phyloP scores from a whole-genome alignment of 129 eudicot genomes.

The Scalesia atractyloides region DNA sequence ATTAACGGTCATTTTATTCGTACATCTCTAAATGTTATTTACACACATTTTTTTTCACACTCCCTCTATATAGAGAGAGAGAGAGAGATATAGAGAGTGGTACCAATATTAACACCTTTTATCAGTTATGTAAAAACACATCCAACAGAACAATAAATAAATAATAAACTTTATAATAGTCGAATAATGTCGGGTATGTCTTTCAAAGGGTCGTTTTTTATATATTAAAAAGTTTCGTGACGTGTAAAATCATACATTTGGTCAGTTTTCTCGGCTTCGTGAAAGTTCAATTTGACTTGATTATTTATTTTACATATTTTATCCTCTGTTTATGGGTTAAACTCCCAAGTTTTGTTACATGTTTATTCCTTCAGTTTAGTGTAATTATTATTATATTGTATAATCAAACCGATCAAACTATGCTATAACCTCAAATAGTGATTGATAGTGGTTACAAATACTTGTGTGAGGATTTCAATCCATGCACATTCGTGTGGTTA shows the following conservation, averaged over 20 bases:
- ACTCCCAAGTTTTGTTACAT: not conserved
- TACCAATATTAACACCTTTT: not conserved
- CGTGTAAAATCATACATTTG: slow-evolving; percentile 28
- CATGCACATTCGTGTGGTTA: no score
- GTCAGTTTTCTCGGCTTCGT: slow-evolving; percentile 29
- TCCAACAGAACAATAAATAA: not conserved
- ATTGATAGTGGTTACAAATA: no score
- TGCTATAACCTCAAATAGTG: no score
- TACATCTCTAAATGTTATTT: no score
- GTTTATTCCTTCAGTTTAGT: not conserved
- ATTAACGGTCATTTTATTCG: no score
- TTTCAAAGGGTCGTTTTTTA: slow-evolving; percentile 3
- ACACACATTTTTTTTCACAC: no score
- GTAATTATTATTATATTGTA: not conserved
- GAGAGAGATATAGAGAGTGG: no score
- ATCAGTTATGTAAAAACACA: not conserved
- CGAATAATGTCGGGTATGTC: slow-evolving; percentile 17
- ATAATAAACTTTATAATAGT: not conserved
- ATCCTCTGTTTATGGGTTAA: not conserved
- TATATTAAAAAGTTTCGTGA: slow-evolving; percentile 10
- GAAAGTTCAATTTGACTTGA: slow-evolving; percentile 18
- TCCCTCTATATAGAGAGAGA: no score
- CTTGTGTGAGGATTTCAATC: no score
- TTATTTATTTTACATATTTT: slow-evolving; percentile 17
- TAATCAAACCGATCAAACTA: no score